Percentiles rank a stretch among this genome's conserved stretches.
These are phyloP conservation scores for Salvia sclarea DNA, from an alignment of 305 asterid species.

Conservation along the genomic window DNA sequence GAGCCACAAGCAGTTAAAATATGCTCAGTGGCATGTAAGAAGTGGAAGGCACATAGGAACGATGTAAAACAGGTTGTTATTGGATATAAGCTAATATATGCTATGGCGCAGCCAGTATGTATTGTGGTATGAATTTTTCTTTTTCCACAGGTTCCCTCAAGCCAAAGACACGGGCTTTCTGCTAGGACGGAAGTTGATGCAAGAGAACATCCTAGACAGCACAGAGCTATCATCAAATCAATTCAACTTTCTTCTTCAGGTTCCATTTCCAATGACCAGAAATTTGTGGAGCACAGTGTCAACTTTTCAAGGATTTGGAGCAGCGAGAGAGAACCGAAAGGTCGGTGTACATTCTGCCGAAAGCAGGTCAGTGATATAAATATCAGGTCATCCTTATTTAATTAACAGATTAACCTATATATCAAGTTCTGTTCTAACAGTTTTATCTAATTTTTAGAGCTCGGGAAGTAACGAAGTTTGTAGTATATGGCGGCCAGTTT, in stretches of 20 bases:
- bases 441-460: slow-evolving; percentile 42
- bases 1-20: slow-evolving; percentile 81
- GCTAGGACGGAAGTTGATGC: slow-evolving; percentile 48
- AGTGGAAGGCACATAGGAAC: slow-evolving; percentile 70
- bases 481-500: slow-evolving; percentile 95
- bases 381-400: slow-evolving; percentile 5
- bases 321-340: slow-evolving; percentile 81
- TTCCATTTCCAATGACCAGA: slow-evolving; percentile 55
- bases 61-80: slow-evolving; percentile 55
- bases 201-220: slow-evolving; percentile 45
- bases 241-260: slow-evolving; percentile 53
- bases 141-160: slow-evolving; percentile 50
- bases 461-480: slow-evolving; percentile 57
- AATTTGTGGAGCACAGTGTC: slow-evolving; percentile 62
- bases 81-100: slow-evolving; percentile 21
- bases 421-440: slow-evolving; percentile 25
- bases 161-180: slow-evolving; percentile 49
- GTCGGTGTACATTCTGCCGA: slow-evolving; percentile 78
- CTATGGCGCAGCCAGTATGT: slow-evolving; percentile 18
- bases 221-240: slow-evolving; percentile 55
- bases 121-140: slow-evolving; percentile 7
- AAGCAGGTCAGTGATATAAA: slow-evolving; percentile 60
- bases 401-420: slow-evolving; percentile 10
- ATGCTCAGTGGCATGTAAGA: slow-evolving; percentile 66
- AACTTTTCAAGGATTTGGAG: slow-evolving; percentile 90